Evolutionary conservation across 2,329 filamentous ascomycete species (phyloP), one percentile per base, ranked within the genome.

Genomic region (Fusarium praegraminearum): DNA sequence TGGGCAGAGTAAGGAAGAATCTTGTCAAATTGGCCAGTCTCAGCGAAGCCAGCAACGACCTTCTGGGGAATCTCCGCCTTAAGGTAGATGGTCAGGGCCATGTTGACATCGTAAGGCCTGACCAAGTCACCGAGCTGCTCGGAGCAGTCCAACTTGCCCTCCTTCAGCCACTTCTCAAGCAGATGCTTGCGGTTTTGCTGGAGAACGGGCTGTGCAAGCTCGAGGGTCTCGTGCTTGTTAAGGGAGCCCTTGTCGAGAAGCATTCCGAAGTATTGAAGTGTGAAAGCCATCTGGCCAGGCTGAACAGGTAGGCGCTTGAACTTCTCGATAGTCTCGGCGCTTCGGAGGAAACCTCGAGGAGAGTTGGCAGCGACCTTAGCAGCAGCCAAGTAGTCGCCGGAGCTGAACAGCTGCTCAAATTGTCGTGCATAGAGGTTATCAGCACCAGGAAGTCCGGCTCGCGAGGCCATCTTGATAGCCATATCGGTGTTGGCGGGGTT

Each of bases 331-430:
- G 96, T 99, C 77, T 97, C 93, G 24, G 93, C 87, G 3, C 95
- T 98, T 72, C 96, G 93, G 57, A 99, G 86, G 85, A 99, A 99
- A 49, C 96, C 96, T 62, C 95, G 90, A 5, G 96, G 96, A 4
- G 96, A 99, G 84, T 97, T 97, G 52, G 96, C 97, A 45, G 96
- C 97, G 74, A 97, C 91, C 86, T 97, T 98, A 52, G 96, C 96
- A 62, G 96, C 96, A 76, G 96, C 93, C 56, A 89, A 84, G 79
- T 93, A 98, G 78, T 93, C 93, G 33, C 92, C 93, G 46, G 89
- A 86, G 71, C 86, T 87, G 80, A 98, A 90, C 32, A 98, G 85
- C 77, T 93, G 91, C 76, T 99, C 94, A 75, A 99, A 99, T 75
- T 97, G 94, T 76, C 94, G 91, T 69, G 91, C 91, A 78, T 98